Base-by-base conservation (phyloP, 2,329 filamentous ascomycete species). In the Nothophaeocryptopus gaeumannii region DNA sequence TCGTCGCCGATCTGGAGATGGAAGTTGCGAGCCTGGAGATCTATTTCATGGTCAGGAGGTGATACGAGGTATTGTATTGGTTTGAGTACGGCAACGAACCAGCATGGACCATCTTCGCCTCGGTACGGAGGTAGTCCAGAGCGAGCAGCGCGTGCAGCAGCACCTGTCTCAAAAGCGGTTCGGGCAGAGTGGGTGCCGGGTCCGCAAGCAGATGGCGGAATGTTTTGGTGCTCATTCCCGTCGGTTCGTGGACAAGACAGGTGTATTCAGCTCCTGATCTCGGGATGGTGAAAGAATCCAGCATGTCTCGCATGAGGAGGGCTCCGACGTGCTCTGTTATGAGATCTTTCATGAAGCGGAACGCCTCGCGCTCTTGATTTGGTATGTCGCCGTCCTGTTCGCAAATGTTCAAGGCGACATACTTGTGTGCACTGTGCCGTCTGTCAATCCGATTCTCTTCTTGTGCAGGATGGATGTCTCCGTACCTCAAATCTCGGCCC, bases 401-500 rank as follows among this genome's bases (percentile, higher is more conserved):
- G 46, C 46, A 53, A 39, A 42, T 47, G 13, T 53, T 53, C 8
- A 48, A 11, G 4, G 42, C 16, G 14, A 51, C 48, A 32, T 46
- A 46, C 14, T 11, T 16, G 11, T 50, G 32, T 15, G 38, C 38
- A 7, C 45, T 47, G 20, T 11, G 2, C 12, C 4, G 20, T 7
- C 7, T 3, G 20, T 26, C 20, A 26, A 7, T 26, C 20, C 7
- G n/a, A n/a, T 7, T 26, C 7, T 39, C 9, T 13, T 26, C 13
- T 1, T 15, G 5, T 8, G 37, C 13, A 26, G 14, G 11, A 20
- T 32, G 29, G 26, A 39, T 29, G 7, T 26, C 20, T 26, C 3
- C 39, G 10, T 30, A 54, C 51, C 32, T 45, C 13, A 69, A 63
- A 62, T 73, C 68, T 16, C 59, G 64, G 32, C 63, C 66, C 1